Conservation (phyloP, 176 grass and related monocot genomes). For the Eragrostis nindensis region DNA sequence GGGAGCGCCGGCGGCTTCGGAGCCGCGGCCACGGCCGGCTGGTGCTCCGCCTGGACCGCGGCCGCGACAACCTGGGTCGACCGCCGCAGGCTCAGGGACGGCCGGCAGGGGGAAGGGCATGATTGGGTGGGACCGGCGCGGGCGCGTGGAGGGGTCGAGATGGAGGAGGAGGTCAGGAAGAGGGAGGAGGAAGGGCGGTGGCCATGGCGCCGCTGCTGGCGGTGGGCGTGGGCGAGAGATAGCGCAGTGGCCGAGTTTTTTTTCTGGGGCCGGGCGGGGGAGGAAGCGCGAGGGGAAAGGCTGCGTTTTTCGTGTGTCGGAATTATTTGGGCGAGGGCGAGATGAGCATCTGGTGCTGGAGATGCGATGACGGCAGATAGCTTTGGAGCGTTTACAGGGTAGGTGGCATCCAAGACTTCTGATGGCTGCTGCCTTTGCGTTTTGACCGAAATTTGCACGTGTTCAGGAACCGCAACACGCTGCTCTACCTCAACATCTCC, state of each 20-base stretch:
- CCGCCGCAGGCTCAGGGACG: constrained; percentile 32
- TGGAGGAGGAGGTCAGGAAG: constrained; percentile 56
- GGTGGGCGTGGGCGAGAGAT: constrained; percentile 26
- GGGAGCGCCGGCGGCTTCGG: constrained; percentile 76
- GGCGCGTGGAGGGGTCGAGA: constrained; percentile 41
- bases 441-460: constrained; percentile 19
- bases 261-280: not conserved
- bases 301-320: constrained; percentile 35
- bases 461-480: too few relatives aligned
- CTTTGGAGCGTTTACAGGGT: not conserved
- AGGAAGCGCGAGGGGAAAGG: constrained; percentile 13
- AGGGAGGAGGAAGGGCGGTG: constrained; percentile 48
- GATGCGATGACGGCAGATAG: constrained; percentile 21
- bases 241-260: constrained; percentile 28
- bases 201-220: constrained; percentile 59
- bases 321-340: constrained; percentile 30
- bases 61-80: constrained; percentile 18
- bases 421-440: not conserved
- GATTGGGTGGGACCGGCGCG: not conserved
- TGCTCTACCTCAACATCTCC: too few relatives aligned
- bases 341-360: constrained; percentile 27
- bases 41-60: constrained; percentile 68
- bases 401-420: not conserved
- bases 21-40: constrained; percentile 54
- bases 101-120: not conserved